Conservation (phyloP, 2,329 filamentous ascomycete genomes). For the Pyricularia sp. region DNA sequence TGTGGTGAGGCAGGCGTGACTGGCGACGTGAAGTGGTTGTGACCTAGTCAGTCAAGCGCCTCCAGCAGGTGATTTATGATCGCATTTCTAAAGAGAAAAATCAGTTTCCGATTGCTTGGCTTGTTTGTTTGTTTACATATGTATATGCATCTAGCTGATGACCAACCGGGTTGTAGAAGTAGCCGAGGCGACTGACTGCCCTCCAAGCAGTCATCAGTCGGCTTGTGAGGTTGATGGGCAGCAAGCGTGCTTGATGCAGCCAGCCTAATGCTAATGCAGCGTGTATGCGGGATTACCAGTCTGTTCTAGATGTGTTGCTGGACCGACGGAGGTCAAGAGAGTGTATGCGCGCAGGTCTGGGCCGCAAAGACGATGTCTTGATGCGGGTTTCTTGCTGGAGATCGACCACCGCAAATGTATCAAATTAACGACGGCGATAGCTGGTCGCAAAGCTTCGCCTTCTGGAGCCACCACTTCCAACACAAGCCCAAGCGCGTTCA, state of each 20-base stretch:
- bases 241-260: not conserved
- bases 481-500: not conserved
- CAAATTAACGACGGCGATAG: not conserved
- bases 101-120: not conserved
- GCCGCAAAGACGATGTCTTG: not conserved
- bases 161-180: not conserved
- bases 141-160: not conserved
- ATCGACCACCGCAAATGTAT: too few relatives aligned
- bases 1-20: not conserved
- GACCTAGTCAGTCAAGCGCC: not conserved
- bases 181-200: not conserved
- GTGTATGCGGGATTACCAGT: not conserved
- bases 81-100: not conserved
- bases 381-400: not conserved
- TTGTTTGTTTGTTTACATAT: not conserved
- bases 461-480: not conserved
- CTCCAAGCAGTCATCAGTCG: not conserved
- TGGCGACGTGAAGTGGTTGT: not conserved
- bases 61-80: not conserved
- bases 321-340: not conserved
- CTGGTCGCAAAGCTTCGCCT: not conserved
- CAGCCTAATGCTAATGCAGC: not conserved
- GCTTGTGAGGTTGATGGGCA: not conserved
- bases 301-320: not conserved
- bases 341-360: not conserved